Evolutionary conservation across 331 rosid species (phyloP), one percentile per base, ranked within the genome.

Genomic region (Rhamnella rubrinervis): DNA sequence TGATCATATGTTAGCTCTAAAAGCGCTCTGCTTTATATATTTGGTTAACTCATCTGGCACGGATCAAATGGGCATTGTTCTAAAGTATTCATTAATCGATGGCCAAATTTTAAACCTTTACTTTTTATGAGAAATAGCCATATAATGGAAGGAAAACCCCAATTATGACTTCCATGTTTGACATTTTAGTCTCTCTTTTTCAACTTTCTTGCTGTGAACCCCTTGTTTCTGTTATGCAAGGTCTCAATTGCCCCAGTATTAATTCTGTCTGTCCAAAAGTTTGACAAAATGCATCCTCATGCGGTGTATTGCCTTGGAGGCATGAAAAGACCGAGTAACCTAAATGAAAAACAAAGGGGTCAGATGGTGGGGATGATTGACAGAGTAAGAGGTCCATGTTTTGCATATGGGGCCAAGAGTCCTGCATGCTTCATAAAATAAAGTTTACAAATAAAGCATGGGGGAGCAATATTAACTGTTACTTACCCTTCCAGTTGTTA

Each of bases 261-360:
- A 41, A n/a, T 61, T 72, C 68, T 73, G 71, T 63, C 64, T 68
- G 58, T 59, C 73, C 63, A 20, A 46, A 63, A 39, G 76, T 25
- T 13, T 59, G 68, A 75, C 66, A 69, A 63, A 31, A 31, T 58
- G 68, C 31, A 66, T 63, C 75, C 64, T 68, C 75, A 73, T 73
- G 75, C 66, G 46, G 59, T 68, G 74, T 31, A 28, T 25, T 41
- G 60, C 35, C 61, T 35, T 20, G 80, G 60, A 44, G 25, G 60
- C 75, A 50, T 50, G 72, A 72, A 78, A 73, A 67, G 78, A 14
- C 55, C 0, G 58, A 23, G 50, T 31, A 31, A 31, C 35, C 35
- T 31, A 63, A 50, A 39, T 37, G 64, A 14, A 6, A 41, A 13
- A 6, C 2, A 65, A 66, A 9, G 44, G 41, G 14, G 49, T 10